Percentiles rank a stretch among this genome's conserved stretches.
phyloP scores from a whole-genome alignment of 306 rosid species.

The Senna tora region DNA sequence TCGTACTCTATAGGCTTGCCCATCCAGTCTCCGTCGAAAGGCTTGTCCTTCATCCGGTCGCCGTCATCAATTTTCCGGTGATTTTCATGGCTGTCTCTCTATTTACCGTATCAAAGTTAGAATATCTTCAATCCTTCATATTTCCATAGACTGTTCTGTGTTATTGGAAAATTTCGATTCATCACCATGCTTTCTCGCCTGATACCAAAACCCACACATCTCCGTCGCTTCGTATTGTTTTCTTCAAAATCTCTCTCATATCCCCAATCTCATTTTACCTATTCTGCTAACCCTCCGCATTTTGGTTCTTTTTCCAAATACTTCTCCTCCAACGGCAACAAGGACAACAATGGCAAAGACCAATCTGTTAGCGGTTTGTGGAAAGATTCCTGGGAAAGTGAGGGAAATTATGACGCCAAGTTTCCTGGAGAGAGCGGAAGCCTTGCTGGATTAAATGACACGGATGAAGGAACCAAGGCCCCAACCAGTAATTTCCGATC shows the following conservation, averaged over 20 bases:
- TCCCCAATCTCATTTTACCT: slow-evolving; percentile 32
- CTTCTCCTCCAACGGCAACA: slow-evolving; percentile 52
- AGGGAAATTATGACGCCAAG: slow-evolving; percentile 50
- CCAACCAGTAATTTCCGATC: slow-evolving; percentile 36
- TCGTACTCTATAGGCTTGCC: no score
- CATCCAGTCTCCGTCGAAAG: neutral
- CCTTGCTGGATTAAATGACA: slow-evolving; percentile 33
- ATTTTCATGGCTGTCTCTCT: neutral
- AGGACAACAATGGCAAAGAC: slow-evolving; percentile 44
- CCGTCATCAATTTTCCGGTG: neutral
- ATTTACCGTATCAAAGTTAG: neutral
- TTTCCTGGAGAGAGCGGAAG: slow-evolving; percentile 45
- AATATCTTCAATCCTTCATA: neutral
- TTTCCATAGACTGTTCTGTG: neutral
- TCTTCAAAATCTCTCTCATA: slow-evolving; percentile 37
- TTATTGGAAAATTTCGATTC: neutral
- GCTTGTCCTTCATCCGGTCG: neutral
- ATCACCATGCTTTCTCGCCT: slow-evolving; percentile 86
- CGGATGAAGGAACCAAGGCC: neutral
- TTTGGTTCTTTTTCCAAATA: slow-evolving; percentile 41
- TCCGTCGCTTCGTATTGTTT: slow-evolving; percentile 53
- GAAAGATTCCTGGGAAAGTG: slow-evolving; percentile 52
- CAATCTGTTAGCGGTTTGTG: slow-evolving; percentile 41
- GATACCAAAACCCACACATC: slow-evolving; percentile 67
- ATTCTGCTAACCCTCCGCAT: slow-evolving; percentile 17